A percentile compares a stretch with the other conserved stretches of the same genome.
These are phyloP conservation scores for Pharnaceum exiguum DNA, from an alignment of 148 eudicot genomes.

Conservation along the genomic window DNA sequence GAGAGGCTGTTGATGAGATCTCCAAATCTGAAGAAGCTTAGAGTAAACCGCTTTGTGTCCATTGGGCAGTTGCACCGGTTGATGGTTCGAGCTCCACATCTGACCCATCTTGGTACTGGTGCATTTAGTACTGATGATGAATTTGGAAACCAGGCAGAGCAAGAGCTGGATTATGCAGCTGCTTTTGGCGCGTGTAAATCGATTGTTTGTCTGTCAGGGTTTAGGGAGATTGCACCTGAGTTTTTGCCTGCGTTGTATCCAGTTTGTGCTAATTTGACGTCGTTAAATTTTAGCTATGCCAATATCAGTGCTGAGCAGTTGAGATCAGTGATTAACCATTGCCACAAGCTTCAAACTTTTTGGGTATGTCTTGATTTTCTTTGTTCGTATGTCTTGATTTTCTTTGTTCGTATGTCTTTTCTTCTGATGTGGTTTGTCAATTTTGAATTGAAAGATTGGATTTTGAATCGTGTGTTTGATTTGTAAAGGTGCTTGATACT, in stretches of 20 bases:
- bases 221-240: conserved; percentile 53
- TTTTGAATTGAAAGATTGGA: background rate
- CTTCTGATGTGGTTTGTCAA: background rate
- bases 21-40: conserved; percentile 59
- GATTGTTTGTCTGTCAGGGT: conserved; percentile 70
- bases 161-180: conserved; percentile 55
- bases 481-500: conserved; percentile 65
- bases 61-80: conserved; percentile 52
- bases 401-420: background rate
- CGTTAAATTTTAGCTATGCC: conserved; percentile 77
- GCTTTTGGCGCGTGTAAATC: conserved; percentile 68
- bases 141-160: conserved; percentile 34
- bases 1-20: conserved; percentile 64
- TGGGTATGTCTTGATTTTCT: conserved; percentile 47
- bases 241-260: conserved; percentile 63
- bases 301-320: conserved; percentile 61
- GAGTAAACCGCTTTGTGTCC: conserved; percentile 47
- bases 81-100: conserved; percentile 67
- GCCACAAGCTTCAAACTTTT: conserved; percentile 67
- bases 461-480: background rate
- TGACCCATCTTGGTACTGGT: conserved; percentile 80
- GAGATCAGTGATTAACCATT: conserved; percentile 47
- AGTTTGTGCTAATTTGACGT: conserved; percentile 68
- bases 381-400: background rate
- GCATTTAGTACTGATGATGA: conserved; percentile 49